A percentile compares a stretch with the other conserved stretches of the same genome.
Evolutionary conservation across 1,139 yeast species (phyloP).

Genomic region (Suhomyces panamericanus): DNA sequence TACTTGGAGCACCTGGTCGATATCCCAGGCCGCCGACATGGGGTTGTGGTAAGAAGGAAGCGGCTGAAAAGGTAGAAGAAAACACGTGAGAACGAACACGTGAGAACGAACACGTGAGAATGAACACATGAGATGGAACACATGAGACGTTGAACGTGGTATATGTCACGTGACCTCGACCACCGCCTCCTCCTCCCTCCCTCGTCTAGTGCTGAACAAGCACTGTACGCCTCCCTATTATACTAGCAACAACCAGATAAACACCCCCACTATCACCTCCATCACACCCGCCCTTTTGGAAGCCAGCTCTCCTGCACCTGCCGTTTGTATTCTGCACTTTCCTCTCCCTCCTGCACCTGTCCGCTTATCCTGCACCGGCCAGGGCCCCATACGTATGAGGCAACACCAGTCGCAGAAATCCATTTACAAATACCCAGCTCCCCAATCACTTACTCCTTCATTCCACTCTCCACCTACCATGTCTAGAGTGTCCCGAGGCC

Average conservation of each 20-base stretch:
- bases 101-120: no score
- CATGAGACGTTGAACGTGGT: neutral
- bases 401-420: conserved; percentile 5
- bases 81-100: no score
- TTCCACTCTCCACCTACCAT: neutral
- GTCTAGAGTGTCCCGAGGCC: conserved; percentile 37
- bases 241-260: no score
- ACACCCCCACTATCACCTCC: no score
- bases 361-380: no score
- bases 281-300: neutral
- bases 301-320: neutral
- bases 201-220: no score
- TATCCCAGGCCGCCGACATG: conserved; percentile 16
- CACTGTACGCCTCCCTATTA: no score
- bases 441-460: neutral
- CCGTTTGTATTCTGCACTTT: neutral
- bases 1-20: conserved; percentile 15
- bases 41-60: neutral
- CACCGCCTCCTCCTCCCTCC: neutral
- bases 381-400: no score
- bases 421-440: neutral
- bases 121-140: neutral
- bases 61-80: neutral
- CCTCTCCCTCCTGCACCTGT: no score
- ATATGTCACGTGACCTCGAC: no score